Evolutionary conservation across 108 stramenopile genomes (phyloP), one percentile per base, ranked within the genome.

Genomic region (Heterococcus sp.): DNA sequence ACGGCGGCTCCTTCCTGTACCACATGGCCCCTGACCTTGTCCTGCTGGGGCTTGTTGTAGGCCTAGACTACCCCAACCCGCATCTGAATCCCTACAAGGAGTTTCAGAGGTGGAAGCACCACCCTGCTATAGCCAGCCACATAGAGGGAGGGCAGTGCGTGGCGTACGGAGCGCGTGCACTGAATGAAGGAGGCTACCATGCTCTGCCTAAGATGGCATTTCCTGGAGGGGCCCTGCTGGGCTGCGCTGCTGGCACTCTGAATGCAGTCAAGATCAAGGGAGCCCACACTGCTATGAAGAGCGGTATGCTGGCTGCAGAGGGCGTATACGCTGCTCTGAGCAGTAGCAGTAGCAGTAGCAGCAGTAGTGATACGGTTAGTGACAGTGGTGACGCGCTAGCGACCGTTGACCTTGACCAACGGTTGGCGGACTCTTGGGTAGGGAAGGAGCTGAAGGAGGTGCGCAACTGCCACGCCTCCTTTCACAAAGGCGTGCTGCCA

Each of bases 211-310:
- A 95, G 87, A 86, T 97, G 2, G 94, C 93, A 26, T 95, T 99
- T 76, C 95, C 93, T 1, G 98, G 98, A 4, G 78, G 83, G 27
- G 92, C 90, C 35, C 77, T 98, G 27, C 35, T 97, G 31, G 98
- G 98, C 34, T 99, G 98, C 74, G 86, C 89, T 58, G 98, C 98
- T 8, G 98, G 98, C 21, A 97, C 97, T 76, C 85, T 99, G 69
- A 99, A 99, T 86, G 92, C 95, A 0, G 96, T 97, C 69, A 98
- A 98, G 86, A 97, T 99, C 89, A 99, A 99, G 87, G 98, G 98
- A 21, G 86, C 93, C n/a, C 98, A 99, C 85, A 95, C 95, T 38
- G 98, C 98, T 58, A 92, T 99, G 58, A 95, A 98, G 89, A 92
- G 89, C 65, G 96, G 96, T 37, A 92, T 93, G 79, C 85, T 95